phyloP scores from a whole-genome alignment of 1,284 basidiomycete genomes.

The Fereydounia khargensis region DNA sequence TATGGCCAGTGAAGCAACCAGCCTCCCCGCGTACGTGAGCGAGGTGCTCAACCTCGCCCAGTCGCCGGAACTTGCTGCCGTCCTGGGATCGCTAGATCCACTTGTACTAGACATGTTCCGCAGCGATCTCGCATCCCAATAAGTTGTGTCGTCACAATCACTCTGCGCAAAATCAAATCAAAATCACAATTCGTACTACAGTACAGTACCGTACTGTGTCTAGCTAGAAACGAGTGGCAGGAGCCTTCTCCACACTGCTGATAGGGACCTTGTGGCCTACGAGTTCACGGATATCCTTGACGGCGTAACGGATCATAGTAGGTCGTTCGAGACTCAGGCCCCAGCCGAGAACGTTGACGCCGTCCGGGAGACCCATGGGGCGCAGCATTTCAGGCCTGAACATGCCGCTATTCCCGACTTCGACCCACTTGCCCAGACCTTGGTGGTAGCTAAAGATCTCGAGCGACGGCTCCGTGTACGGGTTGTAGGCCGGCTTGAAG shows the following conservation, averaged over 20 bases:
- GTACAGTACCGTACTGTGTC: not conserved
- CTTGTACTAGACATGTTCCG: constrained; percentile 49
- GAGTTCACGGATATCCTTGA: constrained; percentile 93
- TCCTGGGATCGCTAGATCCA: constrained; percentile 39
- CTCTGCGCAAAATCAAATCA: no score
- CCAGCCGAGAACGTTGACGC: constrained; percentile 96
- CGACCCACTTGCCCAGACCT: constrained; percentile 91
- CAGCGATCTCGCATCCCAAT: constrained; percentile 20
- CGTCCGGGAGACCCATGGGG: constrained; percentile 97
- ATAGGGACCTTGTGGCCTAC: constrained; percentile 92
- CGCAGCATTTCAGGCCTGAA: constrained; percentile 97
- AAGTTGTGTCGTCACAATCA: not conserved
- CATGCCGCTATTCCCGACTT: constrained; percentile 84
- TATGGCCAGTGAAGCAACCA: no score
- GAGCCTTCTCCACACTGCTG: constrained; percentile 45
- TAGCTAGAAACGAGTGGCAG: constrained; percentile 50
- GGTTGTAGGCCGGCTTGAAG: constrained; percentile 95
- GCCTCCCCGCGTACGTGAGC: constrained; percentile 30
- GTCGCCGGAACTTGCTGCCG: constrained; percentile 11
- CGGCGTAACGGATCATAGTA: constrained; percentile 87
- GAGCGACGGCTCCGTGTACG: constrained; percentile 76
- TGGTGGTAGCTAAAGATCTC: constrained; percentile 99
- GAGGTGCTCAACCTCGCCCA: constrained; percentile 35
- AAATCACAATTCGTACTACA: not conserved
- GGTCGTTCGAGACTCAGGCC: constrained; percentile 91